Conservation (phyloP, 345 rosid genomes). For the Camelina neglecta region DNA sequence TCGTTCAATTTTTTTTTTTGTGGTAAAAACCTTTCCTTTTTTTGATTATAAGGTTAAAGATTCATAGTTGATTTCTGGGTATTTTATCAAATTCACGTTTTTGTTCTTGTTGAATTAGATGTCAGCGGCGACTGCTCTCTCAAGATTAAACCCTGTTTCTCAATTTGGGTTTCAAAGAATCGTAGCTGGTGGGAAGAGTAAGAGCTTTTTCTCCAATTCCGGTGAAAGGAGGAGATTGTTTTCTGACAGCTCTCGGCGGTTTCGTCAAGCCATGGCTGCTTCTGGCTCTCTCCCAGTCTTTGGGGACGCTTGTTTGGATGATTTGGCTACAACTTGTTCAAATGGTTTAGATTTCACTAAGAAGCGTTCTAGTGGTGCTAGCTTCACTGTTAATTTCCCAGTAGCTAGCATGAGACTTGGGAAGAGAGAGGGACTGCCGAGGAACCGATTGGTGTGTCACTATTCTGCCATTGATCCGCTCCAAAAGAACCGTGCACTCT, state of each 20-base stretch:
- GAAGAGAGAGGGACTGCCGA: slow-evolving; percentile 41
- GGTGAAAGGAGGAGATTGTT: slow-evolving; percentile 34
- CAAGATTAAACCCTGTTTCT: slow-evolving; percentile 53
- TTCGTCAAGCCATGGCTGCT: slow-evolving; percentile 58
- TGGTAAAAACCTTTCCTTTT: neutral
- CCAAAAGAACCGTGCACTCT: slow-evolving; percentile 39
- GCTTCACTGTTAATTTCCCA: slow-evolving; percentile 49
- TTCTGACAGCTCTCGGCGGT: slow-evolving; percentile 33
- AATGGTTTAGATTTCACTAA: slow-evolving; percentile 62
- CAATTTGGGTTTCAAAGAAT: slow-evolving; percentile 52
- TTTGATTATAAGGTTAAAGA: neutral
- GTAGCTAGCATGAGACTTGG: slow-evolving; percentile 59
- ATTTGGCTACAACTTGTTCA: slow-evolving; percentile 55
- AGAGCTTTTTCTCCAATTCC: slow-evolving; percentile 24
- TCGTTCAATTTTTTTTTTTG: neutral
- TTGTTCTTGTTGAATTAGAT: slow-evolving; percentile 44
- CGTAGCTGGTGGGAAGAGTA: slow-evolving; percentile 37
- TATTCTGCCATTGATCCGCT: slow-evolving; percentile 47
- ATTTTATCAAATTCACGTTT: neutral
- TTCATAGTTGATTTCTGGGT: neutral
- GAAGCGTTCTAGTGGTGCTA: slow-evolving; percentile 50
- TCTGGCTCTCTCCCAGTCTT: slow-evolving; percentile 69
- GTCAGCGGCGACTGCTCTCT: slow-evolving; percentile 59
- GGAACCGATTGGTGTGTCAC: slow-evolving; percentile 52
- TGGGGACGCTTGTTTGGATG: slow-evolving; percentile 74